Conservation (phyloP, 176 grass and related monocot species). For the Avena atlantica region DNA sequence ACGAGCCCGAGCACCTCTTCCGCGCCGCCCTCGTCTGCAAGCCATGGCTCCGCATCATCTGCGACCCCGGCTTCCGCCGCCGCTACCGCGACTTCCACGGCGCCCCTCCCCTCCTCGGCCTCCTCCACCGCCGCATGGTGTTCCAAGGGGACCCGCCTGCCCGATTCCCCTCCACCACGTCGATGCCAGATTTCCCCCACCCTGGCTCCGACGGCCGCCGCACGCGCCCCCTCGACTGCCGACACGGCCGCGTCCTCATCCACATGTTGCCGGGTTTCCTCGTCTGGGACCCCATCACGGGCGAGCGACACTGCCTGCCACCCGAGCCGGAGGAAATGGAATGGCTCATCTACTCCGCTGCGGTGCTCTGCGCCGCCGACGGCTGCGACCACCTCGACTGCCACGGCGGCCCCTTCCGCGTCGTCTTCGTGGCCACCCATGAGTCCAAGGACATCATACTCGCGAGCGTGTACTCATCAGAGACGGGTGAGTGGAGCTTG, state of each 20-base stretch:
- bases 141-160: background rate
- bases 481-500: background rate
- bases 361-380: too few relatives aligned
- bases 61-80: constrained; percentile 1
- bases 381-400: too few relatives aligned
- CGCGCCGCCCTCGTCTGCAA: constrained; percentile 6
- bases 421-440: background rate
- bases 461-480: background rate
- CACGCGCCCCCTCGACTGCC: too few relatives aligned
- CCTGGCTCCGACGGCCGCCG: background rate
- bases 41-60: background rate
- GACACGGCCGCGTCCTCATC: background rate
- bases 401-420: too few relatives aligned
- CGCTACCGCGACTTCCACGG: background rate
- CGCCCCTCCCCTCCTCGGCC: background rate
- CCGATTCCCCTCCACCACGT: background rate
- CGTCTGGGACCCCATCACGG: too few relatives aligned
- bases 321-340: background rate
- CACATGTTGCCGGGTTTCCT: background rate
- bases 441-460: background rate
- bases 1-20: constrained; percentile 6
- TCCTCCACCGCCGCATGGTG: background rate
- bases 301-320: background rate
- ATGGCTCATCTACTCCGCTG: too few relatives aligned
- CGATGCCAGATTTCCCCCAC: background rate